A percentile compares a stretch with the other conserved stretches of the same genome.
Conservation (phyloP, 1,284 basidiomycete species). For the Singerocomus inundabilis region DNA sequence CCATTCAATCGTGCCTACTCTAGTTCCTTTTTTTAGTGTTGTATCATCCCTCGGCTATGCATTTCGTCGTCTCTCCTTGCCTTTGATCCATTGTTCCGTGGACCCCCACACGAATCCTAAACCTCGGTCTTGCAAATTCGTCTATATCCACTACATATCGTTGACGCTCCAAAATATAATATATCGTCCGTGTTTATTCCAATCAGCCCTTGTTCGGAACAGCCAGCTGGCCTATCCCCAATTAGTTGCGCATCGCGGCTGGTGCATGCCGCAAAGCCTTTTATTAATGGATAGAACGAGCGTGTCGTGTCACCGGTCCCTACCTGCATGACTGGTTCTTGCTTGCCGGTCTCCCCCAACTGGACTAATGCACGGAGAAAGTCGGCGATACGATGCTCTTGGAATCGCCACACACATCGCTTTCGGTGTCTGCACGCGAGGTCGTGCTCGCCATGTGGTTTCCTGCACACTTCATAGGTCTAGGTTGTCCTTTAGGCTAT, state of each 20-base stretch:
- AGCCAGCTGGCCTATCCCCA: background rate
- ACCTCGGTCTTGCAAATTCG: constrained; percentile 1
- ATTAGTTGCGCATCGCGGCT: background rate
- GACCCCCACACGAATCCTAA: background rate
- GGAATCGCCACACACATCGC: background rate
- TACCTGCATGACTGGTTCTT: background rate
- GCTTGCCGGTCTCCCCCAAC: background rate
- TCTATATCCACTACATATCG: background rate
- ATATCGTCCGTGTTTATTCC: background rate
- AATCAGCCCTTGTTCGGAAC: background rate
- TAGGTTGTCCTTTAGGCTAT: background rate
- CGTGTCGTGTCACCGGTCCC: background rate
- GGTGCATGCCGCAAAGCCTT: background rate
- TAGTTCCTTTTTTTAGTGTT: constrained; percentile 5
- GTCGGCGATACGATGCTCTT: background rate
- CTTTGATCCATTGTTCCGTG: background rate
- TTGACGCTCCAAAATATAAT: constrained; percentile 6
- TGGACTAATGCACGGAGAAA: background rate
- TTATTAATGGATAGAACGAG: background rate
- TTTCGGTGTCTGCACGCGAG: background rate
- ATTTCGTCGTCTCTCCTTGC: background rate
- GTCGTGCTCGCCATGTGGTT: too few species aligned
- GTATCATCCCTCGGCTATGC: constrained; percentile 6
- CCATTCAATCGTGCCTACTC: background rate
- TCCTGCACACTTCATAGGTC: background rate